These are phyloP conservation scores for Glycyrrhiza uralensis DNA, from an alignment of 306 rosid genomes.

Conservation along the genomic window DNA sequence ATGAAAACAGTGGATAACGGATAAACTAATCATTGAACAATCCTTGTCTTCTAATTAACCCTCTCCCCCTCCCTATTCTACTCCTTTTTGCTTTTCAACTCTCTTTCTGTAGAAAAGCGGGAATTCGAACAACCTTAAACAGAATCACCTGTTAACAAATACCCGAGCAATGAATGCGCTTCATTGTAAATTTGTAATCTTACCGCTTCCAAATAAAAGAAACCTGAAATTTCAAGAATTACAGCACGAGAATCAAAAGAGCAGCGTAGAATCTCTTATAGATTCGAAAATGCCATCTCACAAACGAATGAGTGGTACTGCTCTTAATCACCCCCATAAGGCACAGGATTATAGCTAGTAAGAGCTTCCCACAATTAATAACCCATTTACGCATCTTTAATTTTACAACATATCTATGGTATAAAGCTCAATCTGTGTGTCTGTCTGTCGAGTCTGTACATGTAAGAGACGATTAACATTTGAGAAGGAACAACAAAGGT, in stretches of 20 bases:
- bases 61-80: neutral
- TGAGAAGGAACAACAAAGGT: constrained; percentile 17
- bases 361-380: neutral
- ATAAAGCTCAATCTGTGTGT: too few relatives aligned
- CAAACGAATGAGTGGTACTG: too few relatives aligned
- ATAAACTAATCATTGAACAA: constrained; percentile 26
- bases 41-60: neutral
- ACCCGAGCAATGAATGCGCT: neutral
- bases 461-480: neutral
- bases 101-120: neutral
- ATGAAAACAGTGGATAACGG: neutral
- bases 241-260: neutral
- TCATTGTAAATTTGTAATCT: neutral
- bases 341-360: too few relatives aligned
- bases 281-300: too few relatives aligned
- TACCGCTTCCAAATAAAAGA: neutral
- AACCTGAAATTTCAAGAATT: neutral
- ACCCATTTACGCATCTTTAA: neutral
- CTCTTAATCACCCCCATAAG: too few relatives aligned
- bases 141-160: neutral
- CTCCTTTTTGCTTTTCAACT: neutral
- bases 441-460: constrained; percentile 32
- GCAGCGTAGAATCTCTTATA: too few relatives aligned
- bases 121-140: neutral
- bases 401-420: constrained; percentile 15